A percentile compares a stretch with the other conserved stretches of the same genome.
Conservation (phyloP, 108 stramenopile species). For the Nannochloropsis oceanica region DNA sequence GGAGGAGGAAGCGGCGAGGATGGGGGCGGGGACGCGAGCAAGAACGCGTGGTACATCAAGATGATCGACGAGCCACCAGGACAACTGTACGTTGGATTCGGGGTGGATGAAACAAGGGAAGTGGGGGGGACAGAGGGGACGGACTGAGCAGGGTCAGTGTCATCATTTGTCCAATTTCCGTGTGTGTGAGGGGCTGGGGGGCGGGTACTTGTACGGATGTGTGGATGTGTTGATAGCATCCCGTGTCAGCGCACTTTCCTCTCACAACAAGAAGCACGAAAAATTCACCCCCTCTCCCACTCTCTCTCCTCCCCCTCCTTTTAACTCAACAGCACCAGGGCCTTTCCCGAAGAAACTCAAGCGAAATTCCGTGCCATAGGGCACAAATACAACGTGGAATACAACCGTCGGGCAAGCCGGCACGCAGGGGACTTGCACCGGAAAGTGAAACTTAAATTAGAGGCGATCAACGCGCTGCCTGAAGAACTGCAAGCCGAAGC, state of each 20-base stretch:
- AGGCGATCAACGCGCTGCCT: conserved; percentile 17
- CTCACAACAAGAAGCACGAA: neutral
- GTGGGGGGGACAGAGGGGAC: no score
- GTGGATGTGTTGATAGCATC: neutral
- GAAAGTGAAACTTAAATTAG: conserved; percentile 22
- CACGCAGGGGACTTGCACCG: neutral
- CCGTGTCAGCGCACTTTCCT: neutral
- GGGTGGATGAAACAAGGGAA: no score
- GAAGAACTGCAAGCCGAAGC: conserved; percentile 16
- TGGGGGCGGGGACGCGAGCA: neutral
- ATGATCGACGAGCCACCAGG: neutral
- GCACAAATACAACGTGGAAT: neutral
- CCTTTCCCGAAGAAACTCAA: neutral
- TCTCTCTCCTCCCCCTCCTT: neutral
- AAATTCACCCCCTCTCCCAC: neutral
- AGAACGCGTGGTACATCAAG: neutral
- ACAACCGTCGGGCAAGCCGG: neutral
- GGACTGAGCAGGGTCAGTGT: no score
- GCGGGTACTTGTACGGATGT: no score
- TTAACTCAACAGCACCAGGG: neutral
- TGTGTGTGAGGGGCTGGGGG: no score
- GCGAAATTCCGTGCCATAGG: neutral
- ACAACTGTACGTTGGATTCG: neutral
- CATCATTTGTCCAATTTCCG: no score
- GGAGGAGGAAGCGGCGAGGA: neutral